Conservation (phyloP, 495 filamentous ascomycete species). For the Apiosordaria backusii region DNA sequence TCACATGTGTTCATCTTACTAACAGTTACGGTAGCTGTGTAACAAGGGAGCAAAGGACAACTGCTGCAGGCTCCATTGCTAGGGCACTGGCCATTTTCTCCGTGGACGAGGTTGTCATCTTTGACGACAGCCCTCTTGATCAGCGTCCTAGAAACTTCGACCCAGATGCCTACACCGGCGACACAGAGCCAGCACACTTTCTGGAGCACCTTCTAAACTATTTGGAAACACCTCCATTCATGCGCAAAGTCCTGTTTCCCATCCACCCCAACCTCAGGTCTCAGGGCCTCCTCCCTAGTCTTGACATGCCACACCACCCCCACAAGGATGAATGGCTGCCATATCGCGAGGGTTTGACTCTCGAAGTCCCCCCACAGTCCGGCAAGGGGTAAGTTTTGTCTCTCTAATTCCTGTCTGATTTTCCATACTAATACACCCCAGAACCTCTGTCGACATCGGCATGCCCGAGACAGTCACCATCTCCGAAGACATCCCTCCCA, state of each 20-base stretch:
- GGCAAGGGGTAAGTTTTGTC: constrained; percentile 34
- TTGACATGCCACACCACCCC: constrained; percentile 76
- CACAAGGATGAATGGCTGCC: constrained; percentile 61
- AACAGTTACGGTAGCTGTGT: constrained; percentile 30
- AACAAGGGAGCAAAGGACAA: constrained; percentile 61
- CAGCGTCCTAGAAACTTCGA: constrained; percentile 40
- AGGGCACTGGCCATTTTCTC: constrained; percentile 71
- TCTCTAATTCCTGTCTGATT: neutral
- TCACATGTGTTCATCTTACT: neutral
- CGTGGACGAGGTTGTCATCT: constrained; percentile 74
- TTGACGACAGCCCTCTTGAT: constrained; percentile 54
- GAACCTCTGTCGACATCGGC: constrained; percentile 59
- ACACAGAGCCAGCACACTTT: constrained; percentile 63
- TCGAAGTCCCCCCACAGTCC: constrained; percentile 32
- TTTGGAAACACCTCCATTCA: constrained; percentile 71
- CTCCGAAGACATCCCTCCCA: constrained; percentile 49
- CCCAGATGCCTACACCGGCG: constrained; percentile 57
- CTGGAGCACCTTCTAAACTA: constrained; percentile 69
- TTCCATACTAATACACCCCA: constrained; percentile 17
- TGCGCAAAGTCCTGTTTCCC: constrained; percentile 64
- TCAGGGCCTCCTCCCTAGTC: constrained; percentile 61
- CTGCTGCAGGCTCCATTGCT: constrained; percentile 63
- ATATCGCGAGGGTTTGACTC: constrained; percentile 68
- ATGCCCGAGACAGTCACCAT: constrained; percentile 53
- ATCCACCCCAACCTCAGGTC: constrained; percentile 65